Percentiles rank a stretch among this genome's conserved stretches.
Conservation (phyloP, 2,329 filamentous ascomycete species). For the Aciculosporium take region DNA sequence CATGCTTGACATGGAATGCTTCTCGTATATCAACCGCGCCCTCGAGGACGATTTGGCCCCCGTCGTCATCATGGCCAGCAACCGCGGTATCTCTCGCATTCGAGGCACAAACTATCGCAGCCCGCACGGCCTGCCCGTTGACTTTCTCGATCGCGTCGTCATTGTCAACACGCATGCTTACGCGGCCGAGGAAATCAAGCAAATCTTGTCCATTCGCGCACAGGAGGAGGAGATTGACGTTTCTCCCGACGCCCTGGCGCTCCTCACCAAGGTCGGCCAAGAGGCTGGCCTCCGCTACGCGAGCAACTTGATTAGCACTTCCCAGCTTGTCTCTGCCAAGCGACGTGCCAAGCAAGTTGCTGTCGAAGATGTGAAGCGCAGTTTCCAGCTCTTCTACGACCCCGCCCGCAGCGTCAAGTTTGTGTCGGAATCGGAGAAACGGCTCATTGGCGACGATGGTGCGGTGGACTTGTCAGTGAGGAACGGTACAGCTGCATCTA, state of each 20-base stretch:
- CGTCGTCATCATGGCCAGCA: conserved; percentile 98
- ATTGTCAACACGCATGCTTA: conserved; percentile 93
- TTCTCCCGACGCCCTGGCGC: conserved; percentile 73
- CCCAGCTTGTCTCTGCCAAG: conserved; percentile 76
- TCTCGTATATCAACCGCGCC: conserved; percentile 95
- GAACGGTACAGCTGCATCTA: conserved; percentile 20
- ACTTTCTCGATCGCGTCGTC: conserved; percentile 90
- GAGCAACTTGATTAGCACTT: conserved; percentile 95
- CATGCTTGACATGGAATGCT: conserved; percentile 99
- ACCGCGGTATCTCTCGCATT: conserved; percentile 81
- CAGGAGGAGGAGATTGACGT: conserved; percentile 94
- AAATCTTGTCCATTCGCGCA: conserved; percentile 84
- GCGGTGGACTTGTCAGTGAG: conserved; percentile 53
- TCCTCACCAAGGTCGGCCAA: conserved; percentile 89
- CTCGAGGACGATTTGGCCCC: conserved; percentile 89
- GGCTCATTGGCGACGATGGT: conserved; percentile 80
- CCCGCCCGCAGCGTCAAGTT: conserved; percentile 78
- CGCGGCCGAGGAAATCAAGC: conserved; percentile 66
- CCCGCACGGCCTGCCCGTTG: conserved; percentile 84
- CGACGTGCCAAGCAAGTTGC: conserved; percentile 70
- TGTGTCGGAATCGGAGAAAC: conserved; percentile 77
- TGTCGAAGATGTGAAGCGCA: conserved; percentile 81
- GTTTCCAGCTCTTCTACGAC: conserved; percentile 90
- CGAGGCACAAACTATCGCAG: conserved; percentile 86
- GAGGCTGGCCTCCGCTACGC: conserved; percentile 88